Base-by-base conservation (phyloP, 2,329 filamentous ascomycete genomes). In the Seiridium cupressi region DNA sequence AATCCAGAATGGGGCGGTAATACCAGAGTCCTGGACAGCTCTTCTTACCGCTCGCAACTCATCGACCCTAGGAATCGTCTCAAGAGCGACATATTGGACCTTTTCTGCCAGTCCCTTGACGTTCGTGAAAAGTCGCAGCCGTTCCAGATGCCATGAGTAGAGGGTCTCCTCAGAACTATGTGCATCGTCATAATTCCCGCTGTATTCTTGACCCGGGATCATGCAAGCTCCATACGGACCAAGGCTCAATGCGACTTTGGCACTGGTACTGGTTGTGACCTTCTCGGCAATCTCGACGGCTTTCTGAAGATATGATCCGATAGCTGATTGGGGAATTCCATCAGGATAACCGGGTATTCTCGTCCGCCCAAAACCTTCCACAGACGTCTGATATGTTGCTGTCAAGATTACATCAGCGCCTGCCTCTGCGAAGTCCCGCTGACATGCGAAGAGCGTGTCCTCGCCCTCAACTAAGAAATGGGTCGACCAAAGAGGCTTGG, bases 151-250 rank as follows among this genome's bases (percentile, higher is more conserved):
- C 85, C 87, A 91, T 7, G 69, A 66, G 9, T 74, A 73, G 51
- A 90, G 73, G 5, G 75, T 70, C 3, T 77, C 73, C 42, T 76
- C 70, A 1, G 72, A 74, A 49, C 76, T 66, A 64, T 85, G 82
- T 10, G 70, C 74, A 0, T 68, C 72, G 61, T 87, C 84, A 65
- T 91, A 90, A 2, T 70, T 67, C 1, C 86, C 88, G 44, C 77
- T 84, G 68, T 90, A 91, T 69, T 90, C 88, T 63, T 87, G 83
- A 35, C 84, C 81, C 1, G 88, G 88, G 18, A 82, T 72, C 84
- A 89, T 89, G 62, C 81, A 84, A 2, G 88, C 87, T 13, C 88
- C 88, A 61, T 90, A 90, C 0, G 88, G 85, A 0, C 88, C 88
- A 5, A 89, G 70, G 65, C 85, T 85, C 51, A 91, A 71, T 10